Percentiles rank a stretch among this genome's conserved stretches.
phyloP scores from a whole-genome alignment of 768 basidiomycete genomes.

The Trichaptum fuscoviolaceum region DNA sequence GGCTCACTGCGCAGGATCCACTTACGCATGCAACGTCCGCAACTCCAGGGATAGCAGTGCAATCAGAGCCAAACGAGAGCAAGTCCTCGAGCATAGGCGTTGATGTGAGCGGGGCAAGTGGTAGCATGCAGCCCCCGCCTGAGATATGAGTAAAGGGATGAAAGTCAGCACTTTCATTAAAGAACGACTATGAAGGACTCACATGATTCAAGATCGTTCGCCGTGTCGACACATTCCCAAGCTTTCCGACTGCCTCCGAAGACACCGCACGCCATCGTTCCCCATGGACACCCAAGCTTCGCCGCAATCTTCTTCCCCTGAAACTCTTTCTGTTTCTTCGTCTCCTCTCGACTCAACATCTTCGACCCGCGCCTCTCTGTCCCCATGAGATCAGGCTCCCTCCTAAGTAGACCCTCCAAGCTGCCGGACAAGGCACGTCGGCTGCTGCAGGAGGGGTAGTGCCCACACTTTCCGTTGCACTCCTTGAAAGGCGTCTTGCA shows the following conservation, averaged over 20 bases:
- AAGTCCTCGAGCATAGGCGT: background rate
- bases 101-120: conserved; percentile 24
- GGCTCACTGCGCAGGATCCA: conserved; percentile 39
- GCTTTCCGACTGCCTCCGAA: conserved; percentile 31
- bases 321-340: background rate
- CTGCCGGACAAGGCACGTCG: background rate
- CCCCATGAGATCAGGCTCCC: background rate
- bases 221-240: conserved; percentile 47
- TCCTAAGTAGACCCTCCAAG: background rate
- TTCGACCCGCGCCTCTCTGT: background rate
- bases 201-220: conserved; percentile 49
- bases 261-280: conserved; percentile 34
- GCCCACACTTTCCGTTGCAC: conserved; percentile 43
- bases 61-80: conserved; percentile 35
- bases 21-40: conserved; percentile 42
- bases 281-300: background rate
- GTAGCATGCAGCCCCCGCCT: conserved; percentile 46
- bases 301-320: background rate
- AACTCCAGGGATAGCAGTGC: conserved; percentile 42
- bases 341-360: background rate
- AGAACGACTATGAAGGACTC: conserved; percentile 19
- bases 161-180: background rate
- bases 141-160: background rate
- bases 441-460: conserved; percentile 22
- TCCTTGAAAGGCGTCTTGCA: conserved; percentile 36